These are phyloP conservation scores for Leptomonas pyrrhocoris DNA, from an alignment of 208 protist genomes.

Conservation along the genomic window DNA sequence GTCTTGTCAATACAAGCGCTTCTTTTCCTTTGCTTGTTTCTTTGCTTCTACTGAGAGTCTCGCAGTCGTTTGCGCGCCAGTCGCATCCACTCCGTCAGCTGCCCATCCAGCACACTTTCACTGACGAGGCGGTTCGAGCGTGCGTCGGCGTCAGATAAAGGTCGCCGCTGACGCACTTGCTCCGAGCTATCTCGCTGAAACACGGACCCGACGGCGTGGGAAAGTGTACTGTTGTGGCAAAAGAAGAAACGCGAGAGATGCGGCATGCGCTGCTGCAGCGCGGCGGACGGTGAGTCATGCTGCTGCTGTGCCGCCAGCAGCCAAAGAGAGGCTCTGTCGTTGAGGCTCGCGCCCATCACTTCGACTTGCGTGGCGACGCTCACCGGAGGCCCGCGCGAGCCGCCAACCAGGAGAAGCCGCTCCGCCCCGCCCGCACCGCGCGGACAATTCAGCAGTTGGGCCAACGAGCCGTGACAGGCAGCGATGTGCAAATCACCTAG, in stretches of 20 bases:
- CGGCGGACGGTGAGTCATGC: conserved; percentile 4
- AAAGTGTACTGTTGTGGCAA: not conserved
- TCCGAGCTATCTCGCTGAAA: not conserved
- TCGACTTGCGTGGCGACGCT: conserved; percentile 48
- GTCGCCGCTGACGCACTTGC: not conserved
- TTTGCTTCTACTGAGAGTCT: conserved; percentile 11
- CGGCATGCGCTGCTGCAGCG: conserved; percentile 3
- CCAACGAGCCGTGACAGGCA: conserved; percentile 64
- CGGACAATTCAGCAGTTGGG: conserved; percentile 30
- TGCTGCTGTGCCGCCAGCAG: conserved; percentile 35
- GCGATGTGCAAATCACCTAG: conserved; percentile 35
- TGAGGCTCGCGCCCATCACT: conserved; percentile 40
- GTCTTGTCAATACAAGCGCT: not conserved
- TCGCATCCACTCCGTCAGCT: conserved; percentile 60
- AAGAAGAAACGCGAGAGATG: conserved; percentile 20
- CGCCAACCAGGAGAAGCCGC: conserved; percentile 37
- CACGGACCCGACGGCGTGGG: conserved; percentile 13
- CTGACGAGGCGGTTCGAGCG: conserved; percentile 28
- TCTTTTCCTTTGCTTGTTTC: not conserved
- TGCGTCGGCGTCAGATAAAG: conserved; percentile 11
- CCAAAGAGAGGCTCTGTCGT: conserved; percentile 50
- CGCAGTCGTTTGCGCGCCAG: conserved; percentile 51
- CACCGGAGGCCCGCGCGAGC: conserved; percentile 56
- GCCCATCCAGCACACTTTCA: conserved; percentile 46
- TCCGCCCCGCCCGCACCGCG: conserved; percentile 6